These are phyloP conservation scores for Talaromyces sp. DNA, from an alignment of 2,329 filamentous ascomycete genomes.

Conservation along the genomic window DNA sequence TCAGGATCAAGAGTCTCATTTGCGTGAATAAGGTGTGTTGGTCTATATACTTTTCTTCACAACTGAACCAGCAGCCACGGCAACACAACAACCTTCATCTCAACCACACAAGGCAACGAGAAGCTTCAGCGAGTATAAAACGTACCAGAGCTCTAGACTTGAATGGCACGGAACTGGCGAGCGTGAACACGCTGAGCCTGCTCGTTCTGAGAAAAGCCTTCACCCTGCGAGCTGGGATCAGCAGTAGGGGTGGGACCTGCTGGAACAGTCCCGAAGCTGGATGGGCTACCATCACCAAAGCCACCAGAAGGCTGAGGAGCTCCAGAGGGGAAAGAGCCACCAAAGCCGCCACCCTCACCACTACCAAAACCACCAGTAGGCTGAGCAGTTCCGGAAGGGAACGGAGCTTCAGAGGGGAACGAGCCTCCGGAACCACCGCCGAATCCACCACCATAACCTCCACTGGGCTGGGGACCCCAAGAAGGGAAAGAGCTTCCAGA, in stretches of 20 bases:
- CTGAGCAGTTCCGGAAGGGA: neutral
- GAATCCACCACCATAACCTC: neutral
- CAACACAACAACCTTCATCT: slow-evolving; percentile 8
- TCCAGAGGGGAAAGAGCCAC: slow-evolving; percentile 3
- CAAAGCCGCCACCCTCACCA: neutral
- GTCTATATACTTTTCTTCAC: slow-evolving; percentile 2
- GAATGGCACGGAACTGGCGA: slow-evolving; percentile 28
- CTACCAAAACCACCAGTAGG: slow-evolving; percentile 10
- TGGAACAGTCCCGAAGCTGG: neutral
- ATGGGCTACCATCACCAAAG: neutral
- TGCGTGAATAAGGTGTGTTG: neutral
- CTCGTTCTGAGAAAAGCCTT: slow-evolving; percentile 3
- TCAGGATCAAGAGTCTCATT: slow-evolving; percentile 5
- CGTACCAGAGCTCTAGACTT: slow-evolving; percentile 12
- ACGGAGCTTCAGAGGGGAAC: neutral
- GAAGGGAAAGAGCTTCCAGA: slow-evolving; percentile 1
- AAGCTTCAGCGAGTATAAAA: slow-evolving; percentile 6
- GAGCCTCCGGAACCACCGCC: neutral
- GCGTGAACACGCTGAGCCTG: slow-evolving; percentile 27
- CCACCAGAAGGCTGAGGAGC: slow-evolving; percentile 5
- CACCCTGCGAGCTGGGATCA: slow-evolving; percentile 4
- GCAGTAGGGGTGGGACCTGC: slow-evolving; percentile 10
- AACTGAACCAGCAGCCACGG: slow-evolving; percentile 26
- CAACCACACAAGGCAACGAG: slow-evolving; percentile 12
- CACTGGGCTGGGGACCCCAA: slow-evolving; percentile 3